Conservation (phyloP, 768 basidiomycete genomes). For the Calocera viscosa region DNA sequence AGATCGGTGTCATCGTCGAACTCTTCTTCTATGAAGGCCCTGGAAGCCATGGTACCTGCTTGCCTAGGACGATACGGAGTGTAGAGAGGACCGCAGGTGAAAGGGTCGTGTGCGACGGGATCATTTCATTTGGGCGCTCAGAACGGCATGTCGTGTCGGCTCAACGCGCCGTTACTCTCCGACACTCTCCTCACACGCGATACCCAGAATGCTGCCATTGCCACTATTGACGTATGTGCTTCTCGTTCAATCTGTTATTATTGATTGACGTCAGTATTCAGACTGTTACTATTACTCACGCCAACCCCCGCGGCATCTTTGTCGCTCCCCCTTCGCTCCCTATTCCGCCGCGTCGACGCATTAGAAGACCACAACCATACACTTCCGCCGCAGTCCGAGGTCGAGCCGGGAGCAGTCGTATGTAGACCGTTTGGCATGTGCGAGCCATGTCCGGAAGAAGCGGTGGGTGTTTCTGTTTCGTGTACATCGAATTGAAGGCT, state of each 20-base stretch:
- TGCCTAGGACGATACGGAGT: background rate
- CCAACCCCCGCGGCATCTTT: background rate
- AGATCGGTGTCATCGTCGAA: slow-evolving; percentile 95
- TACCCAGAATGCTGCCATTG: background rate
- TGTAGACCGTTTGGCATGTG: slow-evolving; percentile 33
- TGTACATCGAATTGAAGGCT: slow-evolving; percentile 8
- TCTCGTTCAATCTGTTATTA: background rate
- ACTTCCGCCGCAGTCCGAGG: slow-evolving; percentile 2
- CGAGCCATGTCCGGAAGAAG: slow-evolving; percentile 34
- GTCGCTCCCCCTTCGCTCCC: slow-evolving; percentile 1
- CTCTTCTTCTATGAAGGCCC: slow-evolving; percentile 34
- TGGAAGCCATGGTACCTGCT: slow-evolving; percentile 47
- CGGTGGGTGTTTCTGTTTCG: slow-evolving; percentile 24
- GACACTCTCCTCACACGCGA: background rate
- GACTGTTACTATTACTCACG: background rate
- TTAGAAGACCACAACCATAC: background rate
- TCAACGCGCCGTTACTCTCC: background rate
- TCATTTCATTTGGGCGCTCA: background rate
- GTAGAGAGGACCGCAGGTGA: background rate
- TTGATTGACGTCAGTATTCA: background rate
- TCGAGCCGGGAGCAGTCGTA: slow-evolving; percentile 10
- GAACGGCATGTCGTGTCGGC: background rate
- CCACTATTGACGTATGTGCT: background rate
- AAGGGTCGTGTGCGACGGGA: background rate
- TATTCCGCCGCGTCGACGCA: background rate